phyloP scores from a whole-genome alignment of 2,329 filamentous ascomycete species.

The Hymenoscyphus occultus region DNA sequence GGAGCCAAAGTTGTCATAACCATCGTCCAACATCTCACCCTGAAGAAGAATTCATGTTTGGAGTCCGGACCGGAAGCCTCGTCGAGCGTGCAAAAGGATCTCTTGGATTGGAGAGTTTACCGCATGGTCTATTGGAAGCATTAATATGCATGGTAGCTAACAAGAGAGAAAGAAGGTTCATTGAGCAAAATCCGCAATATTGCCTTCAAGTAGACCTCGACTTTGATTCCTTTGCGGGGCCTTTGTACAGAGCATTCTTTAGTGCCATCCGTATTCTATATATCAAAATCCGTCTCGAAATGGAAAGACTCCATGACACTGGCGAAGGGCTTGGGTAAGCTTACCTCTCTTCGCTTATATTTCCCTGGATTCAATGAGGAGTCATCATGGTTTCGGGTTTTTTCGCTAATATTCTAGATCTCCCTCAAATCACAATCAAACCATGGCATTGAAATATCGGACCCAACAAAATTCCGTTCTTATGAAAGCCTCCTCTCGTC shows the following conservation, averaged over 20 bases:
- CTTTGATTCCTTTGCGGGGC: slow-evolving; percentile 13
- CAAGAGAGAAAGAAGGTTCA: slow-evolving; percentile 21
- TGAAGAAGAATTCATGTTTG: slow-evolving; percentile 32
- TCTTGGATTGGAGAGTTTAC: slow-evolving; percentile 20
- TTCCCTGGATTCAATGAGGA: background rate
- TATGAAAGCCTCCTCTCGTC: slow-evolving; percentile 11
- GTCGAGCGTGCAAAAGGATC: slow-evolving; percentile 1
- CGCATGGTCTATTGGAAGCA: slow-evolving; percentile 30
- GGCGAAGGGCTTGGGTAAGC: slow-evolving; percentile 16
- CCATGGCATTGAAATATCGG: slow-evolving; percentile 28
- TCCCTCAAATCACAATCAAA: slow-evolving; percentile 28
- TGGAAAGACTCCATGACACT: slow-evolving; percentile 16
- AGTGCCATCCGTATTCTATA: slow-evolving; percentile 19
- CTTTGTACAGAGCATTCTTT: slow-evolving; percentile 23
- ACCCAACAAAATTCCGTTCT: slow-evolving; percentile 24
- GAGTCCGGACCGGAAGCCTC: slow-evolving; percentile 11
- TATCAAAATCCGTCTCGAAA: slow-evolving; percentile 26
- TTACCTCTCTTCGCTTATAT: background rate
- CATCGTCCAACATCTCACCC: background rate
- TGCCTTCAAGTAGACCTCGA: slow-evolving; percentile 21
- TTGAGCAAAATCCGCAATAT: slow-evolving; percentile 18
- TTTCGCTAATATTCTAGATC: slow-evolving; percentile 14
- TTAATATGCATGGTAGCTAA: slow-evolving; percentile 33
- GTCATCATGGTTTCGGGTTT: background rate
- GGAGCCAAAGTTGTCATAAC: slow-evolving; percentile 26